Percentiles rank a stretch among this genome's conserved stretches.
phyloP scores from a whole-genome alignment of 495 filamentous ascomycete genomes.

The Penicillium cosmopolitanum region DNA sequence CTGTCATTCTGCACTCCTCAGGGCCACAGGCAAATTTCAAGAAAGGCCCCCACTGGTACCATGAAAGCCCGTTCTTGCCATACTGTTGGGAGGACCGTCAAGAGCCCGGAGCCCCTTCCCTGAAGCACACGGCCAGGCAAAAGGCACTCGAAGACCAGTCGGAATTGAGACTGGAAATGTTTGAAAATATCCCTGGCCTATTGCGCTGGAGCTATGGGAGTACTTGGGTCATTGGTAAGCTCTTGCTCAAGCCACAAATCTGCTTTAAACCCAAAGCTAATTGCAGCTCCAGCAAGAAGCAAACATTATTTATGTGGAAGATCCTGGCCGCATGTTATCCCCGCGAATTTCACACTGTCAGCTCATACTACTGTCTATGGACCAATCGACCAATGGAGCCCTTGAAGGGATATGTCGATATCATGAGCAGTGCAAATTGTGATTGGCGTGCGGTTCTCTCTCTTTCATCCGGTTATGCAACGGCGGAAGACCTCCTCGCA shows the following conservation, averaged over 20 bases:
- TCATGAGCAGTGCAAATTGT: constrained; percentile 32
- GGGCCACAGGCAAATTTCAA: constrained; percentile 4
- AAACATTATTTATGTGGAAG: constrained; percentile 48
- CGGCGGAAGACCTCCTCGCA: constrained; percentile 37
- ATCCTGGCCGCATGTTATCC: constrained; percentile 42
- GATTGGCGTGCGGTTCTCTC: constrained; percentile 40
- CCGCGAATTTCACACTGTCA: constrained; percentile 27
- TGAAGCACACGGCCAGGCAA: constrained; percentile 13
- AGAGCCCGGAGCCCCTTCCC: constrained; percentile 29
- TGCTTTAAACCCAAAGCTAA: constrained; percentile 1
- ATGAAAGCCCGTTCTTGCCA: constrained; percentile 41
- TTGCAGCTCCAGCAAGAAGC: constrained; percentile 33
- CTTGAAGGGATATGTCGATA: constrained; percentile 37
- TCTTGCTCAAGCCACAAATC: neutral
- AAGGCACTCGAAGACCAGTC: constrained; percentile 4
- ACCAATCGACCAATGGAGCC: constrained; percentile 28
- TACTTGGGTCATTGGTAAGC: constrained; percentile 36
- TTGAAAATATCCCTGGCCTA: constrained; percentile 36
- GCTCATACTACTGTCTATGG: constrained; percentile 29
- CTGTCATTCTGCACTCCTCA: neutral
- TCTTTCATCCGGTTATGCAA: constrained; percentile 28
- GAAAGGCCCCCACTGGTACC: constrained; percentile 39
- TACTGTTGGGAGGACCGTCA: constrained; percentile 25
- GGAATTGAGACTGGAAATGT: neutral
- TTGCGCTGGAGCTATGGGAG: constrained; percentile 47